Base-by-base conservation (phyloP, 805 yeast genomes). In the Saitoella complicata region DNA sequence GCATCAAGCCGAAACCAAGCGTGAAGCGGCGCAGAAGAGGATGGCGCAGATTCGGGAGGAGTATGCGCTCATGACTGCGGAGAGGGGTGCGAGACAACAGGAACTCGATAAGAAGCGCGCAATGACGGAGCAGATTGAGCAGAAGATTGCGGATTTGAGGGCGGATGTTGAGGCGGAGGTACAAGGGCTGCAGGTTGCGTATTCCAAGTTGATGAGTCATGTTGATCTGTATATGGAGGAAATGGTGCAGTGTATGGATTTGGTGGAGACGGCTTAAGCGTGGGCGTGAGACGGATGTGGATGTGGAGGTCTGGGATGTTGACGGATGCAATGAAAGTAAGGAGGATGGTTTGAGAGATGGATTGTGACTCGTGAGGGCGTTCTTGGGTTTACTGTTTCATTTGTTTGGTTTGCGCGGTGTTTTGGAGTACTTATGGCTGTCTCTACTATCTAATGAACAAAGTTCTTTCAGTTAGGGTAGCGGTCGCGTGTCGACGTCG, bases 71-170 rank as follows among this genome's bases (percentile, higher is more conserved):
- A 62, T 76, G 38, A 64, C 72, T 6, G 65, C 71, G 13, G 75
- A 71, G 47, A 59, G 74, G 31, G 66, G 67, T 39, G 57, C 63
- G 29, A 69, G 67, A 49, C 73, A 71, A 38, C 69, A 69, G 35
- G 75, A 73, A 38, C 59, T 72, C 45, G 67, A 63, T 42, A 64
- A 67, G 49, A 70, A 70, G 48, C 71, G 70, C 51, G 62, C 66
- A 9, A 65, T 69, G 43, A 73, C 76, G 12, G 62, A 62, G 39
- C 66, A 55, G 45, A 60, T 61, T 44, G 76, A 65, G 59, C 63
- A 58, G 46, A 69, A 63, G 53, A 68, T 60, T 10, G 34, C 32
- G 7, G 33, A 31, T n/a, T 12, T 31, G 33, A n/a, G 9, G 12
- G 32, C 12, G 31, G 42, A 39, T 29, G 33, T 31, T 10, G 42